phyloP scores from a whole-genome alignment of 805 yeast genomes.

The Saccharomyces eubayanus region DNA sequence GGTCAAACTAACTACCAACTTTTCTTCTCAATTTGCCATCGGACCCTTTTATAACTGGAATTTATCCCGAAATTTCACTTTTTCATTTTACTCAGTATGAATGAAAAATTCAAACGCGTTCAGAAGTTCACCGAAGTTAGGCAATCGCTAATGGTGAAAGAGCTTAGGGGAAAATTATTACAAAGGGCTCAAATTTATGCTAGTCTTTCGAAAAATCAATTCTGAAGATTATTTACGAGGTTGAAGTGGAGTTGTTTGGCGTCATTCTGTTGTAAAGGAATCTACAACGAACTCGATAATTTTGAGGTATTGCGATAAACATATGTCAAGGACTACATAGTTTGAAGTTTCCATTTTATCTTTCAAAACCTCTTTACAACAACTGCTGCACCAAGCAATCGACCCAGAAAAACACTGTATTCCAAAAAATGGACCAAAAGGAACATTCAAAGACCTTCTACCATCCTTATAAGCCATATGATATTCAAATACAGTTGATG shows the following conservation, averaged over 20 bases:
- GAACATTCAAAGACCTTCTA: constrained; percentile 31
- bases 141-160: not conserved
- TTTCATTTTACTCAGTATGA: not conserved
- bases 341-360: not conserved
- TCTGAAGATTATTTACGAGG: not conserved
- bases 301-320: not conserved
- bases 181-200: not conserved
- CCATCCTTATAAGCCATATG: constrained; percentile 80
- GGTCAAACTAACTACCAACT: not conserved
- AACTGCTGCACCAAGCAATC: not conserved
- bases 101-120: not conserved
- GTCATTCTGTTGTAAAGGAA: not conserved
- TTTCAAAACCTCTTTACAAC: not conserved
- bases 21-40: not conserved
- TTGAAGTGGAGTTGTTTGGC: not conserved
- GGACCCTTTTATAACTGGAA: not conserved
- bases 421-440: not conserved
- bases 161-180: not conserved
- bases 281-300: not conserved
- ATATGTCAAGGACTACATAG: not conserved
- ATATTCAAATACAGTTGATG: constrained; percentile 74
- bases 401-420: not conserved
- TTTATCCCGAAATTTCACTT: not conserved
- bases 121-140: not conserved
- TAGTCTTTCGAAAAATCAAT: not conserved